phyloP scores from a whole-genome alignment of 805 yeast species.

The Wickerhamiella cacticola region DNA sequence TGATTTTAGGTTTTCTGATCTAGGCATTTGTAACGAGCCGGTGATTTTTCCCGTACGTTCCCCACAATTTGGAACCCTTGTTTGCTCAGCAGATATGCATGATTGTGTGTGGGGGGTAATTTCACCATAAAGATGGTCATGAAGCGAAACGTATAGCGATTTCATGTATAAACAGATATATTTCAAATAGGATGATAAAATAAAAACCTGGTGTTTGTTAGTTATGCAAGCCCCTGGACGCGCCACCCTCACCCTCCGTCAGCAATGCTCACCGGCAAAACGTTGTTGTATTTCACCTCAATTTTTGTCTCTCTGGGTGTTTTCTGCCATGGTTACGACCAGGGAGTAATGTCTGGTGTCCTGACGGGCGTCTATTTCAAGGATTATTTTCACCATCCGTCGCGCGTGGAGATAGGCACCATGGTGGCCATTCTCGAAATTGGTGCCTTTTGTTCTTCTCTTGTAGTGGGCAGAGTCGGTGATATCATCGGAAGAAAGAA shows the following conservation, averaged over 20 bases:
- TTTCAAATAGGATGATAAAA: too few species aligned
- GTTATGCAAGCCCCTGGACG: background rate
- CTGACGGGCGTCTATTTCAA: conserved; percentile 62
- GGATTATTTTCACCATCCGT: conserved; percentile 58
- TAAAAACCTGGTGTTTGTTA: too few species aligned
- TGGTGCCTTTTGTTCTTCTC: conserved; percentile 72
- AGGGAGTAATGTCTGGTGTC: conserved; percentile 85
- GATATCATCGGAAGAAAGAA: conserved; percentile 69
- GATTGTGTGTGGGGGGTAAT: too few species aligned
- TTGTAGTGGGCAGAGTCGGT: conserved; percentile 65
- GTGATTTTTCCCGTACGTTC: too few species aligned
- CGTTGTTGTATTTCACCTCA: conserved; percentile 33
- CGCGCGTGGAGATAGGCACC: conserved; percentile 64
- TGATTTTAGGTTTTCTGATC: too few species aligned
- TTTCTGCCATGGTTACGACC: conserved; percentile 68
- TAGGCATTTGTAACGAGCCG: too few species aligned
- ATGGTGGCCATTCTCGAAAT: conserved; percentile 81
- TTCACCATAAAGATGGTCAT: too few species aligned
- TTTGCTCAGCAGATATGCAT: too few species aligned
- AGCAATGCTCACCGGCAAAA: conserved; percentile 26
- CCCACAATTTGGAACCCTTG: too few species aligned
- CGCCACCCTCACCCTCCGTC: conserved; percentile 2
- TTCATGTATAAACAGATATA: too few species aligned
- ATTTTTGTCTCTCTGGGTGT: conserved; percentile 38
- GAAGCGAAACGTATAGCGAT: too few species aligned